phyloP scores from a whole-genome alignment of 2,329 filamentous ascomycete genomes.

The Onygenales sp. region DNA sequence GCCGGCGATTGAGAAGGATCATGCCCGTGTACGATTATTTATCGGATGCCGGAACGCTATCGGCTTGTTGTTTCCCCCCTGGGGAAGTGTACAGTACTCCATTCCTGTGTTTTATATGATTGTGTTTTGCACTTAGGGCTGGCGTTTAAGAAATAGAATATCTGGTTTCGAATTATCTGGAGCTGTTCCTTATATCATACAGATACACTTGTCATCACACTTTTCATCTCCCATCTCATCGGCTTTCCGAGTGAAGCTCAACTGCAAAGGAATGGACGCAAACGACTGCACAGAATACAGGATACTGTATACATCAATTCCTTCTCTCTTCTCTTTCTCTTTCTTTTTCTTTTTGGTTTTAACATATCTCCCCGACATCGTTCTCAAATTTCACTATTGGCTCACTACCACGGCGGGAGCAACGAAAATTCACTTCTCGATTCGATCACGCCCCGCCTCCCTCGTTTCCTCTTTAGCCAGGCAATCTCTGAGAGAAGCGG shows the following conservation, averaged over 20 bases:
- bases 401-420: too few species aligned
- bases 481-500: slow-evolving; percentile 7
- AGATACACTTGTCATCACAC: not conserved
- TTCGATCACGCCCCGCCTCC: too few species aligned
- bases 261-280: not conserved
- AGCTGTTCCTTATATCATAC: not conserved
- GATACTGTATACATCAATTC: not conserved
- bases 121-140: not conserved
- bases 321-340: not conserved
- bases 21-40: not conserved
- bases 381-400: too few species aligned
- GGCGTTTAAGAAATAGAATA: slow-evolving; percentile 1
- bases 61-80: not conserved
- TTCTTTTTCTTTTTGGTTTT: not conserved
- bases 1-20: too few species aligned
- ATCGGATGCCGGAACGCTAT: not conserved
- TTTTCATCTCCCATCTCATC: too few species aligned
- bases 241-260: not conserved
- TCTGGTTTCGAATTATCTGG: not conserved
- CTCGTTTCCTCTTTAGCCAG: not conserved
- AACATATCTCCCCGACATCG: not conserved
- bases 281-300: not conserved
- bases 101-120: not conserved
- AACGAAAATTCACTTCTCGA: too few species aligned
- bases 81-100: not conserved